Evolutionary conservation across 164 flowering plant genomes (phyloP).

Genomic region (Cinnamomum chago): DNA sequence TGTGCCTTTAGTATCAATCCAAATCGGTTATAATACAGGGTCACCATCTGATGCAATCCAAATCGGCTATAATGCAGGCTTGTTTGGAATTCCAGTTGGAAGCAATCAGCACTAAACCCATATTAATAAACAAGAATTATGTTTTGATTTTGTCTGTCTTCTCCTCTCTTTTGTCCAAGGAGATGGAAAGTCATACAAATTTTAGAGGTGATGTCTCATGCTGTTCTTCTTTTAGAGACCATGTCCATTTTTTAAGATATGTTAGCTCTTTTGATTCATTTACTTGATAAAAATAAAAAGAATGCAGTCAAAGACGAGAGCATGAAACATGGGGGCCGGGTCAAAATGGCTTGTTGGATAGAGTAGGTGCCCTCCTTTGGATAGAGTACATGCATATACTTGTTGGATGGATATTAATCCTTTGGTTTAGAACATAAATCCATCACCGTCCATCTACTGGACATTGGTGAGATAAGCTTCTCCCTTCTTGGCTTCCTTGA

Average conservation of each 20-base stretch:
- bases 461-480: background rate
- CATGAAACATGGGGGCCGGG: slow-evolving; percentile 14
- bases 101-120: slow-evolving; percentile 11
- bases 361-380: slow-evolving; percentile 6
- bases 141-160: slow-evolving; percentile 6
- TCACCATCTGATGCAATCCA: background rate
- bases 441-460: background rate
- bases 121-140: slow-evolving; percentile 2
- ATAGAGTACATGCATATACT: no score
- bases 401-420: background rate
- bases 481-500: slow-evolving; percentile 1
- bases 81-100: slow-evolving; percentile 5
- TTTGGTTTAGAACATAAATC: background rate
- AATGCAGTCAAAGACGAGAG: slow-evolving; percentile 7
- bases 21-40: no score
- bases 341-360: slow-evolving; percentile 7
- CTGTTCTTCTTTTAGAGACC: slow-evolving; percentile 31
- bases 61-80: background rate
- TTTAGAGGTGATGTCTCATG: slow-evolving; percentile 17
- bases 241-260: slow-evolving; percentile 6
- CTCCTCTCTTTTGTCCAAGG: slow-evolving; percentile 1
- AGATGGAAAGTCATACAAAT: slow-evolving; percentile 11
- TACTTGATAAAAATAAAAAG: background rate
- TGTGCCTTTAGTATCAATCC: no score
- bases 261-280: slow-evolving; percentile 2